These are phyloP conservation scores for Myxozyma melibiosi DNA, from an alignment of 805 yeast genomes.

Conservation along the genomic window DNA sequence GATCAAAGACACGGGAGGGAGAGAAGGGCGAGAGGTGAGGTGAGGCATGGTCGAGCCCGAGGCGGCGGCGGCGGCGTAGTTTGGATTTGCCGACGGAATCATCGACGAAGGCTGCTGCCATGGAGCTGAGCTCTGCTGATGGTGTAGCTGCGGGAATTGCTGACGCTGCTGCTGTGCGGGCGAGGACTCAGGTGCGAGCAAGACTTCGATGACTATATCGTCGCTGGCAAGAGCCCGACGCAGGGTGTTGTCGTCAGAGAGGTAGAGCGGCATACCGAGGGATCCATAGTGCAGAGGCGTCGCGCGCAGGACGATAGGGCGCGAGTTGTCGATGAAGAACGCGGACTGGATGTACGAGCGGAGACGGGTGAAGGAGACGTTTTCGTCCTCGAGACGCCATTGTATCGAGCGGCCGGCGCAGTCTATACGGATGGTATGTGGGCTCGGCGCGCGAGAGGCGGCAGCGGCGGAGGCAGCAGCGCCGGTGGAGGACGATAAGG, in stretches of 20 bases:
- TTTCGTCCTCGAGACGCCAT: constrained; percentile 25
- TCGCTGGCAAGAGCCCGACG: constrained; percentile 12
- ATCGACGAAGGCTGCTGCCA: background rate
- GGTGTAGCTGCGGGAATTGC: constrained; percentile 1
- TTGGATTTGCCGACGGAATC: constrained; percentile 6
- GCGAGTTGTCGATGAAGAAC: constrained; percentile 20
- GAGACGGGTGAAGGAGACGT: constrained; percentile 14
- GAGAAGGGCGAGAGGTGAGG: background rate
- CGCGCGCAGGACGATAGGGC: constrained; percentile 9
- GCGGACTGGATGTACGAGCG: constrained; percentile 26
- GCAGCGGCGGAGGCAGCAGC: background rate
- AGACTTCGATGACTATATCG: constrained; percentile 19
- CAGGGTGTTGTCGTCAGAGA: constrained; percentile 17
- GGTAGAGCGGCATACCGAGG: constrained; percentile 2
- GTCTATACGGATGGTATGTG: constrained; percentile 20
- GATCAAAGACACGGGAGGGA: constrained; percentile 10
- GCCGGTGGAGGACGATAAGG: background rate
- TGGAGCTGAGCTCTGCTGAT: background rate
- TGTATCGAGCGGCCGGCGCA: constrained; percentile 20
- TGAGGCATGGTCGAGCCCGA: background rate
- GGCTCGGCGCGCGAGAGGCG: constrained; percentile 1
- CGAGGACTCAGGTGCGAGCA: background rate
- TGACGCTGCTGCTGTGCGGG: background rate
- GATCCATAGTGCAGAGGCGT: background rate
- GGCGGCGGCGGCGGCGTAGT: constrained; percentile 18